Evolutionary conservation across 306 rosid species (phyloP).

Genomic region (Nissolia schottii): DNA sequence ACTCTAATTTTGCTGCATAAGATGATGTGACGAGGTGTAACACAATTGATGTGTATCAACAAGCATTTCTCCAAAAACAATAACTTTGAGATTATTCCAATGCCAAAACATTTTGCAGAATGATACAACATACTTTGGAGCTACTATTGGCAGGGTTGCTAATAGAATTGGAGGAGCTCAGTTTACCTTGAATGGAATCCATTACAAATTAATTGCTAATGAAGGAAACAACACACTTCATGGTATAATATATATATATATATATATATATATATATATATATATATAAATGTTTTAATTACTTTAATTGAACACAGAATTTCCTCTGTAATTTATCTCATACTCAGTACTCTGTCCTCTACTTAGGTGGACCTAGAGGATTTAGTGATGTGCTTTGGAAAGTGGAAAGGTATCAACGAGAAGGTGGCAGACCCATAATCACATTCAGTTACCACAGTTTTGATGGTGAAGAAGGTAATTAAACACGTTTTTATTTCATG

Average conservation of each 20-base stretch:
- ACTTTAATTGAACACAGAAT: too few relatives aligned
- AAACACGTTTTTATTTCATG: not conserved
- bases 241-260: conserved; percentile 43
- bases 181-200: conserved; percentile 52
- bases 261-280: too few relatives aligned
- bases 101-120: conserved; percentile 37
- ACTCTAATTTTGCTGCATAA: too few relatives aligned
- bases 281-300: too few relatives aligned
- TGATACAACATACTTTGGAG: conserved; percentile 47
- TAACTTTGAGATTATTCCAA: not conserved
- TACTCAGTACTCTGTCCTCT: not conserved
- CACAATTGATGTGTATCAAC: too few relatives aligned
- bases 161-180: conserved; percentile 68
- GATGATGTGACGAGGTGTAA: too few relatives aligned
- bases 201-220: conserved; percentile 53
- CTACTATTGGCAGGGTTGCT: conserved; percentile 64
- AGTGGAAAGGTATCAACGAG: conserved; percentile 31
- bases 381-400: conserved; percentile 64
- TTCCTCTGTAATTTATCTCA: not conserved
- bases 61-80: not conserved
- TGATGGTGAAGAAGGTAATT: conserved; percentile 65
- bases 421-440: conserved; percentile 42
- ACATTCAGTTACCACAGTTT: conserved; percentile 48
- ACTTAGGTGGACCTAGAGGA: conserved; percentile 52
- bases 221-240: conserved; percentile 59